These are phyloP conservation scores for Megacollybia marginata DNA, from an alignment of 768 basidiomycete species.

Conservation along the genomic window DNA sequence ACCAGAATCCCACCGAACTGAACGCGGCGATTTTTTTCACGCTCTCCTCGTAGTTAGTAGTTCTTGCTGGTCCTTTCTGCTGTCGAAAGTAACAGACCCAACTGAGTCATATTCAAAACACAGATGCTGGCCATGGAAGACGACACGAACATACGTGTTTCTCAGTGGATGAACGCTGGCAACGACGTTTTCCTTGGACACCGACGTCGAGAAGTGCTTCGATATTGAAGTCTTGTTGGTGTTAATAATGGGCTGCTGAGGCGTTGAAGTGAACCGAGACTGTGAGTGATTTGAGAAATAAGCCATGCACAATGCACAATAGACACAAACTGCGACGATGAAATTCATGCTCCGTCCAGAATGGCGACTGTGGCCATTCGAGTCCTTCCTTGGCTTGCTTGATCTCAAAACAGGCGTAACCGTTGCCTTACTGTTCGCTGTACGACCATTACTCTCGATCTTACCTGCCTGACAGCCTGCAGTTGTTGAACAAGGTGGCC, in stretches of 20 bases:
- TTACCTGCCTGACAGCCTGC: slow-evolving; percentile 2
- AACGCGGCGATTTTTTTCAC: slow-evolving; percentile 91
- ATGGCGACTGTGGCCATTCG: slow-evolving; percentile 77
- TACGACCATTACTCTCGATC: slow-evolving; percentile 27
- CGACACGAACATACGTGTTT: slow-evolving; percentile 78
- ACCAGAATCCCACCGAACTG: slow-evolving; percentile 55
- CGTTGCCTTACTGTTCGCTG: slow-evolving; percentile 83
- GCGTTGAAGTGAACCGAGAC: slow-evolving; percentile 57
- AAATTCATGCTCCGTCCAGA: slow-evolving; percentile 76
- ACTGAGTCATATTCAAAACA: slow-evolving; percentile 27
- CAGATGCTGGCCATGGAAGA: neutral
- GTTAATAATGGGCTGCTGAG: slow-evolving; percentile 15
- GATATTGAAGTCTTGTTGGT: slow-evolving; percentile 35
- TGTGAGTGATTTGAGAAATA: slow-evolving; percentile 84
- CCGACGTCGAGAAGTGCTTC: slow-evolving; percentile 67
- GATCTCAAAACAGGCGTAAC: slow-evolving; percentile 94
- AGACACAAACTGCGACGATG: slow-evolving; percentile 32
- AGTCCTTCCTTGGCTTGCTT: slow-evolving; percentile 78
- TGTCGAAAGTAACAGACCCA: slow-evolving; percentile 94
- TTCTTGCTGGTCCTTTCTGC: slow-evolving; percentile 84
- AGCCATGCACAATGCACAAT: neutral
- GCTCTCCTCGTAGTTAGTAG: slow-evolving; percentile 88
- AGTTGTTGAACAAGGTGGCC: slow-evolving; percentile 96
- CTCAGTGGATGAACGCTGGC: slow-evolving; percentile 64
- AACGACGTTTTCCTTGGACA: slow-evolving; percentile 37